These are phyloP conservation scores for Oryza australiensis DNA, from an alignment of 176 grass and related monocot genomes.

Conservation along the genomic window DNA sequence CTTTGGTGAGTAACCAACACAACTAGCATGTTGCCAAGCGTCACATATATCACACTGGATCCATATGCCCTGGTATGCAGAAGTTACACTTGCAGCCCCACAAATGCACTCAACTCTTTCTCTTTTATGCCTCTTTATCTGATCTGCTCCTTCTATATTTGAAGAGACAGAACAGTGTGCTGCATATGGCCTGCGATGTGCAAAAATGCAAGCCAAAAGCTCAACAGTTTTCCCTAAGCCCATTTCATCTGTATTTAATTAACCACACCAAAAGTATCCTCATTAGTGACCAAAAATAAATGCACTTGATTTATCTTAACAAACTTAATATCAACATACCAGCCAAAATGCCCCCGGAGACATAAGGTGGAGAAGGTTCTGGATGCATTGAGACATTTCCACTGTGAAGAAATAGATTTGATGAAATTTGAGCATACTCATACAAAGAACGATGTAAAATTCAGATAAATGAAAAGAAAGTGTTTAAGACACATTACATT, in stretches of 20 bases:
- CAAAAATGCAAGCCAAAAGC: constrained; percentile 89
- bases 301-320: not conserved
- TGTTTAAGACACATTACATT: constrained; percentile 2
- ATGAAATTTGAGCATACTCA: not conserved
- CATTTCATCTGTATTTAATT: constrained; percentile 90
- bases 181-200: constrained; percentile 57
- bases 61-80: constrained; percentile 77
- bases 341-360: constrained; percentile 85
- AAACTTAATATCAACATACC: constrained; percentile 52
- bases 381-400: constrained; percentile 77
- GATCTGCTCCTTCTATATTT: constrained; percentile 32
- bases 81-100: constrained; percentile 89
- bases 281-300: not conserved
- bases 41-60: constrained; percentile 92
- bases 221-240: constrained; percentile 94
- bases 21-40: constrained; percentile 93
- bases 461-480: not conserved
- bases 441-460: not conserved
- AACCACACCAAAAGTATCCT: constrained; percentile 30
- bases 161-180: constrained; percentile 25
- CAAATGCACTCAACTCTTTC: constrained; percentile 95
- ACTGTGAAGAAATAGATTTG: constrained; percentile 37
- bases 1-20: constrained; percentile 78
- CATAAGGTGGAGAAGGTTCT: constrained; percentile 57
- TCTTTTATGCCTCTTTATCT: constrained; percentile 77